Evolutionary conservation across 352 stramenopile genomes (phyloP).

Genomic region (Globisporangium polare): DNA sequence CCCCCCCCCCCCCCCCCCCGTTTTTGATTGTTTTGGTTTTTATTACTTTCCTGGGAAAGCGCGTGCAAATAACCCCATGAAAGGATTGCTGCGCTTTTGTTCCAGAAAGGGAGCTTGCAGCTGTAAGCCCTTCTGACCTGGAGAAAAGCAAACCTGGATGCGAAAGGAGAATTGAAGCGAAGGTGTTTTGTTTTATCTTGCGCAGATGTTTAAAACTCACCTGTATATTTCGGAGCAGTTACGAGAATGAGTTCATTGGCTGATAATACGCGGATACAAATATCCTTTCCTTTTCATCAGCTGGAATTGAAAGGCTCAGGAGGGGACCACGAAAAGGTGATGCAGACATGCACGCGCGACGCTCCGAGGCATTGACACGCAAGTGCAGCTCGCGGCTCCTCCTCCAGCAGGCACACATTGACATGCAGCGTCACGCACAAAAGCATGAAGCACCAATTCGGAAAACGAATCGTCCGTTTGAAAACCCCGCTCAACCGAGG

Average conservation of each 20-base stretch:
- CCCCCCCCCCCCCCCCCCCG: not conserved
- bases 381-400: no score
- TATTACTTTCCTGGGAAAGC: slow-evolving; percentile 3
- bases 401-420: no score
- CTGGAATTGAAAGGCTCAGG: no score
- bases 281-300: no score
- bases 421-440: no score
- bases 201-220: not conserved
- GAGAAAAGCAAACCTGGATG: not conserved
- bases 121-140: not conserved
- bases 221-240: no score
- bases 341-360: no score
- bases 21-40: slow-evolving; percentile 1
- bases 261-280: not conserved
- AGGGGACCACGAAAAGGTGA: no score
- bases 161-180: not conserved
- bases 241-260: not conserved
- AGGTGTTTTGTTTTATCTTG: not conserved
- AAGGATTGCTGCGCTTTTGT: not conserved
- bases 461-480: no score
- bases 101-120: not conserved
- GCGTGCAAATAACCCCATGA: not conserved
- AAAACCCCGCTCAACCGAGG: no score
- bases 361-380: no score
- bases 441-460: no score